A percentile compares a stretch with the other conserved stretches of the same genome.
These are phyloP conservation scores for Xylaria intraflava DNA, from an alignment of 495 filamentous ascomycete species.

Conservation along the genomic window DNA sequence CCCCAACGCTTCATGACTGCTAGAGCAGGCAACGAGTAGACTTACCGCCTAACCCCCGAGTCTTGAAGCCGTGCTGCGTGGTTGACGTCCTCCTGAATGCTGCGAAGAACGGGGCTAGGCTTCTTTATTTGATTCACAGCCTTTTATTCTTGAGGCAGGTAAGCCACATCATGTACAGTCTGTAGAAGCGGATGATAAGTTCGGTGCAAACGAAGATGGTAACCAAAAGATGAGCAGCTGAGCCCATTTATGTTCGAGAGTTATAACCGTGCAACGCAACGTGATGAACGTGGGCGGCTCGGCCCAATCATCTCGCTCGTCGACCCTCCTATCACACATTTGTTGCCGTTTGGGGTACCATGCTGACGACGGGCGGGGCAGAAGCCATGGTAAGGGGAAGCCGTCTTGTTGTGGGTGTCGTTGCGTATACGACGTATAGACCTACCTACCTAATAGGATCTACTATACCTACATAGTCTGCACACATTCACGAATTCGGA, in stretches of 20 bases:
- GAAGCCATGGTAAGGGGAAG: background rate
- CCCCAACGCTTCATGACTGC: background rate
- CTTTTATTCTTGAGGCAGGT: too few species aligned
- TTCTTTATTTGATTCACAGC: background rate
- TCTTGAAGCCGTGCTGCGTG: background rate
- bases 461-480: too few species aligned
- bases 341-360: background rate
- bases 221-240: background rate
- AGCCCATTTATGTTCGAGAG: constrained; percentile 5
- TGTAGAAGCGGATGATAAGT: background rate
- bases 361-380: background rate
- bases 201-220: background rate
- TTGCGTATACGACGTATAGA: too few species aligned
- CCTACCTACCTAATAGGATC: too few species aligned
- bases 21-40: too few species aligned
- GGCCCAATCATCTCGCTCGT: background rate
- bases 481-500: too few species aligned
- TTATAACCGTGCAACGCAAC: too few species aligned
- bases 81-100: too few species aligned
- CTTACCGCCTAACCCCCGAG: too few species aligned
- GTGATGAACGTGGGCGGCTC: background rate
- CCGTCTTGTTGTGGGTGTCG: too few species aligned
- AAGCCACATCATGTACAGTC: background rate
- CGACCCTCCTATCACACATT: background rate
- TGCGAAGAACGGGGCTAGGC: background rate